Conservation (phyloP, 2,329 filamentous ascomycete species). For the Diaporthe ampelina region DNA sequence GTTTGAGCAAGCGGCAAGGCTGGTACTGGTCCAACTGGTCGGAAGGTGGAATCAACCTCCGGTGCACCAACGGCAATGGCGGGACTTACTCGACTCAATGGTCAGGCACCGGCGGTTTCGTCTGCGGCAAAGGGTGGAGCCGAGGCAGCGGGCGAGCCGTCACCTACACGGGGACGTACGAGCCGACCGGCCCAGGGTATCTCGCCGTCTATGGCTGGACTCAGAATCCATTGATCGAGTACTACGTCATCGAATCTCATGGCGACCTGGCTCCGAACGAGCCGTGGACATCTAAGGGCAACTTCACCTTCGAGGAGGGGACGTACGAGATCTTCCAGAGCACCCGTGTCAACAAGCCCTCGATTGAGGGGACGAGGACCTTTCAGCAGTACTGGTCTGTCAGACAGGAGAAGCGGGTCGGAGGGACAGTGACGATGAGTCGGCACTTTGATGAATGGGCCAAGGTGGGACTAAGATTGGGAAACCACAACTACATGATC, state of each 20-base stretch:
- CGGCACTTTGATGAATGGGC: conserved; percentile 70
- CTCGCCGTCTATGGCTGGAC: conserved; percentile 73
- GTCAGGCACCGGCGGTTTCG: conserved; percentile 66
- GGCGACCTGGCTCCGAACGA: conserved; percentile 63
- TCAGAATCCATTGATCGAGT: conserved; percentile 66
- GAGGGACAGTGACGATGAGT: conserved; percentile 65
- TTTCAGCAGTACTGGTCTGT: conserved; percentile 68
- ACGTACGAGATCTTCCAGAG: conserved; percentile 66
- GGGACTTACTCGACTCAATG: conserved; percentile 60
- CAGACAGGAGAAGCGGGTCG: conserved; percentile 62
- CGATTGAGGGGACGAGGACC: conserved; percentile 66
- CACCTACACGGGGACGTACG: conserved; percentile 54
- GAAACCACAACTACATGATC: conserved; percentile 67
- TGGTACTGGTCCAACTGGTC: conserved; percentile 63
- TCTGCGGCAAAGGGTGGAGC: conserved; percentile 72
- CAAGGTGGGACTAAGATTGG: conserved; percentile 61
- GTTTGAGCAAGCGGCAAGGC: conserved; percentile 48
- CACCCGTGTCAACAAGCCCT: conserved; percentile 64
- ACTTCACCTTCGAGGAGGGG: conserved; percentile 64
- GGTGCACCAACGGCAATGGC: conserved; percentile 56
- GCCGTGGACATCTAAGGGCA: conserved; percentile 62
- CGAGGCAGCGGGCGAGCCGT: conserved; percentile 59
- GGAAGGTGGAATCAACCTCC: conserved; percentile 55
- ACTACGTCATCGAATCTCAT: conserved; percentile 70
- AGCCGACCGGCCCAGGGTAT: conserved; percentile 58